Evolutionary conservation across 148 eudicot genomes (phyloP), one percentile per base, ranked within the genome.

Genomic region (Beta vulgaris): DNA sequence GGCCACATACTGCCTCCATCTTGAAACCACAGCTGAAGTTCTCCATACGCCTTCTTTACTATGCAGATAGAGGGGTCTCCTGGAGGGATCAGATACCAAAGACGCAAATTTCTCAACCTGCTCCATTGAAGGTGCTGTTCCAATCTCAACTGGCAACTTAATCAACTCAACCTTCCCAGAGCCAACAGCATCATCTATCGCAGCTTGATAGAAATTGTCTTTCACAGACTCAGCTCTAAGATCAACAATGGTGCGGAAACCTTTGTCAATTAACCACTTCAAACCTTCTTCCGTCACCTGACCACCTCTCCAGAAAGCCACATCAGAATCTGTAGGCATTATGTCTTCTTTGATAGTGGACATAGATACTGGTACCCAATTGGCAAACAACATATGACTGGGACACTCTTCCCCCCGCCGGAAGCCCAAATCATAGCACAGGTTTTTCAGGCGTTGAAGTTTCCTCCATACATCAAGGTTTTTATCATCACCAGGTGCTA

Each of bases 221-320:
- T 85, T 92, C 71, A 92, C 87, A 69, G 61, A 73, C 83, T 92
- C 99, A 37, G 93, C 96, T 79, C 99, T 82, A 67, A 95, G 93
- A 84, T 95, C 97, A 57, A 95, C 88, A 73, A 95, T 88, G 23
- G 91, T 95, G 62, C 87, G 90, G 61, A 92, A 89, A 46, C 96
- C 96, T 53, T 84, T 88, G 75, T 86, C 92, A 48, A 92, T 10
- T n/a, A 95, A 83, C 96, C 96, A 95, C 77, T 79, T 77, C 73
- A 95, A 80, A 82, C 99, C 89, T 74, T 95, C 99, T 77, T 87
- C 97, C n/a, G 94, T 95, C 46, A 95, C 88, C 88, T 95, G 99
- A 80, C 99, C 89, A 75, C 99, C 99, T 76, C 79, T 88, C 87
- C 91, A 92, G 74, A 95, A 95, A 72, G 92, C 85, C 77, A 87